These are phyloP conservation scores for Vitis amurensis DNA, from an alignment of 164 flowering plant species.

Conservation along the genomic window DNA sequence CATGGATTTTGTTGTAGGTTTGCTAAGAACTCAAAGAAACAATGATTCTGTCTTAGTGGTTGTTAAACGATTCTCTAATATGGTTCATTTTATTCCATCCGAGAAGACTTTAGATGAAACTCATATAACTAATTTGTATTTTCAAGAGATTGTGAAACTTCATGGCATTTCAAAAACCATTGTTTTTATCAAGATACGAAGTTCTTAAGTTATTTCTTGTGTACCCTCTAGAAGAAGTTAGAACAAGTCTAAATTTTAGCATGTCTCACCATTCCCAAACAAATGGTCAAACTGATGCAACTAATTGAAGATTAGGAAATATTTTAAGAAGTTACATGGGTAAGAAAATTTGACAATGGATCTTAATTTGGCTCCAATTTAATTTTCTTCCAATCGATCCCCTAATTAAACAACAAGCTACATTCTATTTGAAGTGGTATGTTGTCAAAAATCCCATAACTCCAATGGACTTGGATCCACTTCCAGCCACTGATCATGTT, in stretches of 20 bases:
- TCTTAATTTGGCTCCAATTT: conserved; percentile 2
- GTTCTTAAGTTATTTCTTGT: conserved; percentile 1
- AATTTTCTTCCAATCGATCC: conserved; percentile 14
- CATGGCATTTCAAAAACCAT: background rate
- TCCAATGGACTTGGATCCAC: background rate
- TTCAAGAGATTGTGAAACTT: background rate
- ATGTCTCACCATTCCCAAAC: no score
- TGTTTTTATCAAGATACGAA: no score
- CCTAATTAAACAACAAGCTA: background rate
- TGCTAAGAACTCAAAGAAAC: background rate
- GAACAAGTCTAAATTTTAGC: background rate
- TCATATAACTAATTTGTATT: background rate
- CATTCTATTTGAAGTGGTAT: conserved; percentile 13
- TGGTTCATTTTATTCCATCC: conserved; percentile 2
- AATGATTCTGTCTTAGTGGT: conserved; percentile 7
- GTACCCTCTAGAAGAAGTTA: background rate
- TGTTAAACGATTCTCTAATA: background rate
- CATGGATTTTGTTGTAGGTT: conserved; percentile 3
- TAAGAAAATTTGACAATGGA: background rate
- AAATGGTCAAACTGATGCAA: conserved; percentile 8
- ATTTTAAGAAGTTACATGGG: conserved; percentile 1
- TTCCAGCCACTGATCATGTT: no score
- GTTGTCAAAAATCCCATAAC: background rate
- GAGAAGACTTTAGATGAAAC: background rate
- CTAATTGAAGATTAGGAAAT: conserved; percentile 6